Evolutionary conservation across 23 red algal species (phyloP), one percentile per base, ranked within the genome.

Genomic region (Gracilaria gracilis): DNA sequence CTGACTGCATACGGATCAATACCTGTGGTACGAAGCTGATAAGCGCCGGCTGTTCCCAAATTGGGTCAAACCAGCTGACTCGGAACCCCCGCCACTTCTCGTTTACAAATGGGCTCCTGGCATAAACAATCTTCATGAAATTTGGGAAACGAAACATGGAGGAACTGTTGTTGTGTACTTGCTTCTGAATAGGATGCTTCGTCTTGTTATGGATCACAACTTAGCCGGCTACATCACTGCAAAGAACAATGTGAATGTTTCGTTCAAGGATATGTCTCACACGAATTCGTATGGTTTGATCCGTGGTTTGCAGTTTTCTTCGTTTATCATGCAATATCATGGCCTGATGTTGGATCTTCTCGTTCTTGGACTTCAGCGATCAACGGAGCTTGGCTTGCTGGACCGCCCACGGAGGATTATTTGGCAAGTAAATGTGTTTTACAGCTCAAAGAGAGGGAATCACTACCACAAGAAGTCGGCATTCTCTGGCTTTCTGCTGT

Each of bases 181-280:
- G 73, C 79, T 99, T 70, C 85, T 99, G 12, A 96, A 96, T 54
- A 77, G 97, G 40, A 57, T 99, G 85, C 85, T 99, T 75, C 93
- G 97, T 24, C 83, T 96, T 32, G 79, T 99, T 7, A 94, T 99
- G 91, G 97, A 95, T 64, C 89, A 94, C 55, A 95, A 96, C 48
- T 37, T 99, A 7, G 97, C 94, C 29, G 97, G 96, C 75, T 99
- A 99, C 90, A 93, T 99, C n/a, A 95, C 94, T 4, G 93, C 97
- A 29, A 95, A 96, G 80, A 94, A 95, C 58, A 99, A 96, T 72
- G 93, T 96, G 32, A 81, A 55, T 20, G 84, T 99, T 14, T 88
- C 93, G 15, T 99, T 87, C 91, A 99, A 99, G 80, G 97, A 99
- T 50, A 99, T 99, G 97, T 88, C 81, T 39, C 91, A 99, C 71